phyloP scores from a whole-genome alignment of 768 basidiomycete species.

The Hygrophoropsis aurantiaca region DNA sequence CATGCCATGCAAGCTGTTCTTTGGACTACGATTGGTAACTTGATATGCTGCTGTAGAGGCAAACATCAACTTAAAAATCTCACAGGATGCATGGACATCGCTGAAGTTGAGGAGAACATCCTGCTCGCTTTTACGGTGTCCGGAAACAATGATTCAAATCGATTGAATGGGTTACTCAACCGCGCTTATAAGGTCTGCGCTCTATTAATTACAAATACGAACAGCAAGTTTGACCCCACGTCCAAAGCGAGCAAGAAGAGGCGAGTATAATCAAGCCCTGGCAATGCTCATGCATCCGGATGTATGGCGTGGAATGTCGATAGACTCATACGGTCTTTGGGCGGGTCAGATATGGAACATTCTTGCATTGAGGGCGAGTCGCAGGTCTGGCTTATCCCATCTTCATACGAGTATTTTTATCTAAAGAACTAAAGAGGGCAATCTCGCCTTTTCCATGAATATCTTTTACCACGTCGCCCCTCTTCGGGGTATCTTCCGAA shows the following conservation, averaged over 20 bases:
- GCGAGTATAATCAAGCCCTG: slow-evolving; percentile 61
- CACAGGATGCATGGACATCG: slow-evolving; percentile 65
- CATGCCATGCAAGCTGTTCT: slow-evolving; percentile 74
- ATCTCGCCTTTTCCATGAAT: slow-evolving; percentile 61
- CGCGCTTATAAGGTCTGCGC: slow-evolving; percentile 61
- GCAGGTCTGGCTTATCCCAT: slow-evolving; percentile 46
- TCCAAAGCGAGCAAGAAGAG: slow-evolving; percentile 64
- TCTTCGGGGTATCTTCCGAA: slow-evolving; percentile 52
- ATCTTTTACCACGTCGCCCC: slow-evolving; percentile 60
- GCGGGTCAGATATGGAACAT: slow-evolving; percentile 78
- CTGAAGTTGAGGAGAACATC: slow-evolving; percentile 65
- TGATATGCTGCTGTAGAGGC: background rate
- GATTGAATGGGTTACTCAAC: slow-evolving; percentile 61
- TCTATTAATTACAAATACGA: background rate
- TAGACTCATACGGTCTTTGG: slow-evolving; percentile 72
- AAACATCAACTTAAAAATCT: slow-evolving; percentile 9
- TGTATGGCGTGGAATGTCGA: slow-evolving; percentile 66
- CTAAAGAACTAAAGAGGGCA: slow-evolving; percentile 53
- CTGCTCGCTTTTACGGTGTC: slow-evolving; percentile 64
- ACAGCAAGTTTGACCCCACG: slow-evolving; percentile 11
- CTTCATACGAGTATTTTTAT: slow-evolving; percentile 2
- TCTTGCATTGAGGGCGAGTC: slow-evolving; percentile 62
- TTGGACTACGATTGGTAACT: slow-evolving; percentile 69
- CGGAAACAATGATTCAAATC: slow-evolving; percentile 59
- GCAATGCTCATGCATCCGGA: slow-evolving; percentile 63